A percentile compares a stretch with the other conserved stretches of the same genome.
Evolutionary conservation across 805 yeast species (phyloP).

Genomic region (Dipodascus geniculatus): DNA sequence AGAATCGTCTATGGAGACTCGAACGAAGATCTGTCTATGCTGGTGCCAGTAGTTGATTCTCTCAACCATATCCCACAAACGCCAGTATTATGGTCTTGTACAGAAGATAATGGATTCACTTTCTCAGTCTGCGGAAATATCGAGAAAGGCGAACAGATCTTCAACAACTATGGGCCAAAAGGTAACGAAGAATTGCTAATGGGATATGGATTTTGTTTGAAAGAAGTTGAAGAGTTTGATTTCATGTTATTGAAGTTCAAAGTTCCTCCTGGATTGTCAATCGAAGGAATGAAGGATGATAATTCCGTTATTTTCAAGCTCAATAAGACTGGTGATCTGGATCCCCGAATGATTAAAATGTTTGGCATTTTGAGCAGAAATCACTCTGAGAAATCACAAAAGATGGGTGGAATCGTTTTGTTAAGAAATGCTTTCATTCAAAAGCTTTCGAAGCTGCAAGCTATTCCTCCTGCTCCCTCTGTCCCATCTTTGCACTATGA

Average conservation of each 20-base stretch:
- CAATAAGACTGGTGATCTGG: neutral
- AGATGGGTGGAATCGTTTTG: neutral
- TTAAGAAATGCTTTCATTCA: neutral
- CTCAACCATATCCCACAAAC: conserved; percentile 58
- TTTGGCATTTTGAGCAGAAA: neutral
- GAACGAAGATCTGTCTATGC: conserved; percentile 41
- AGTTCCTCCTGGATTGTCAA: neutral
- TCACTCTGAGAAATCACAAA: neutral
- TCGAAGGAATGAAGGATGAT: neutral
- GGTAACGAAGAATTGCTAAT: conserved; percentile 73
- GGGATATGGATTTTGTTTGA: conserved; percentile 69
- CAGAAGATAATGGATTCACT: conserved; percentile 12
- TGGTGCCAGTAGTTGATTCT: conserved; percentile 68
- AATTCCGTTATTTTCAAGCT: neutral
- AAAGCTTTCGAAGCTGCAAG: neutral
- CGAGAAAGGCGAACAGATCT: conserved; percentile 40
- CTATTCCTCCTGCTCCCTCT: neutral
- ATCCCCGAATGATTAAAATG: neutral
- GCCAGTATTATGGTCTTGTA: conserved; percentile 50
- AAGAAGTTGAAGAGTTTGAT: conserved; percentile 16
- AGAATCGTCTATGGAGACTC: conserved; percentile 33
- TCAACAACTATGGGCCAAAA: conserved; percentile 79
- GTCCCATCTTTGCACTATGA: neutral
- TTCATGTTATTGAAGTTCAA: neutral
- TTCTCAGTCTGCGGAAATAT: conserved; percentile 22